A percentile compares a stretch with the other conserved stretches of the same genome.
Conservation (phyloP, 1,284 basidiomycete genomes). For the Ustilago shanxiensis region DNA sequence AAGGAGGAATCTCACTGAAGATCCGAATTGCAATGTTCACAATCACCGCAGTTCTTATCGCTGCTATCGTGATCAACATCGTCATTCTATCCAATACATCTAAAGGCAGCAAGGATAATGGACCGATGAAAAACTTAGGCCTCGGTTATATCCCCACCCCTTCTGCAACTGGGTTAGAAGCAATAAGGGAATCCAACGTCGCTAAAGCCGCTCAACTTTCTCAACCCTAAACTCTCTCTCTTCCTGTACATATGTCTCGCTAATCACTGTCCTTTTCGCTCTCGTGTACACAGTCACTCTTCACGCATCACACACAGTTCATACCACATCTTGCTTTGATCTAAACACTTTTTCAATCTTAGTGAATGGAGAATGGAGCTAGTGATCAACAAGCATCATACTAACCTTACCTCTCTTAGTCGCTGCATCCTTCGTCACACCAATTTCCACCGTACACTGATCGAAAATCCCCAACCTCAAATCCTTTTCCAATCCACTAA, state of each 20-base stretch:
- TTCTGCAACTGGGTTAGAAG: not conserved
- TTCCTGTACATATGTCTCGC: no score
- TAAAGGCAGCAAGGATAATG: not conserved
- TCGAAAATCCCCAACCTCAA: constrained; percentile 79
- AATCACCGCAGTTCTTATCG: constrained; percentile 5
- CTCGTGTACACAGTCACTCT: no score
- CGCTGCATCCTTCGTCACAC: constrained; percentile 92
- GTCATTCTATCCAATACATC: constrained; percentile 18
- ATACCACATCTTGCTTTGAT: not conserved
- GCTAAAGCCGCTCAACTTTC: constrained; percentile 30
- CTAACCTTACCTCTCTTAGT: constrained; percentile 92
- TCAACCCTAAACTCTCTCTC: constrained; percentile 4
- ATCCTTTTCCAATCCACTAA: constrained; percentile 52
- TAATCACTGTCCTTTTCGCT: no score
- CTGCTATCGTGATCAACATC: constrained; percentile 23
- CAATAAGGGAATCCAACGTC: not conserved
- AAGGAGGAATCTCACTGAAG: not conserved
- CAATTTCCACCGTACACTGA: constrained; percentile 87
- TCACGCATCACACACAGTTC: not conserved
- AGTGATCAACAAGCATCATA: constrained; percentile 78
- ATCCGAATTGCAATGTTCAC: not conserved
- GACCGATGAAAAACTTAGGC: not conserved
- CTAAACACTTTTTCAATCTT: no score
- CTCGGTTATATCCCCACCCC: not conserved
- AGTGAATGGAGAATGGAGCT: not conserved